Evolutionary conservation across 2,329 filamentous ascomycete species (phyloP).

Genomic region (Talaromyces rugulosus): DNA sequence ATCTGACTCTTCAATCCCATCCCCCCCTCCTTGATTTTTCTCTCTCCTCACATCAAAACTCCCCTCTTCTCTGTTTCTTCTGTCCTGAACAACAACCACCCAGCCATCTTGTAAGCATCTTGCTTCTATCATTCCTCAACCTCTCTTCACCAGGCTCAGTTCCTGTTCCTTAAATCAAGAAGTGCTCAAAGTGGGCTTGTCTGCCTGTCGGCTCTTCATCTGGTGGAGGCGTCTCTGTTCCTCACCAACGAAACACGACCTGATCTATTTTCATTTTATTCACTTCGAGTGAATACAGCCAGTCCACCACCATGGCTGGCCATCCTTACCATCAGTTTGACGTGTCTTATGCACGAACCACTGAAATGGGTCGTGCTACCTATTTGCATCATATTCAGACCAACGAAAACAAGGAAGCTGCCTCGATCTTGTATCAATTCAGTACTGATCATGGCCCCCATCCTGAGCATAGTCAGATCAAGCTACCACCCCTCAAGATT

Average conservation of each 20-base stretch:
- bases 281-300: not conserved
- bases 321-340: not conserved
- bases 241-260: not conserved
- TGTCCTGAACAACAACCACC: not conserved
- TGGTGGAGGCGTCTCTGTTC: not conserved
- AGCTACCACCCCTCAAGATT: not conserved
- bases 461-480: not conserved
- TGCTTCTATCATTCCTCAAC: not conserved
- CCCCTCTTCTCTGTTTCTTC: not conserved
- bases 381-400: not conserved
- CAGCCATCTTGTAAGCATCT: not conserved
- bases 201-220: not conserved
- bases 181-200: not conserved
- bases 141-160: not conserved
- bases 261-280: not conserved
- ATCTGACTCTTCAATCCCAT: not conserved
- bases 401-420: not conserved
- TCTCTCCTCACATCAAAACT: not conserved
- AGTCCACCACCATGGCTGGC: not conserved
- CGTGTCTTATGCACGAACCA: not conserved
- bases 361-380: not conserved
- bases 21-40: not conserved
- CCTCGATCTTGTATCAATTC: not conserved
- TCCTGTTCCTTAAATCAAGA: not conserved
- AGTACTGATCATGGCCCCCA: not conserved